Base-by-base conservation (phyloP, 2,329 filamentous ascomycete genomes). In the Trichophyton mentagrophytes region DNA sequence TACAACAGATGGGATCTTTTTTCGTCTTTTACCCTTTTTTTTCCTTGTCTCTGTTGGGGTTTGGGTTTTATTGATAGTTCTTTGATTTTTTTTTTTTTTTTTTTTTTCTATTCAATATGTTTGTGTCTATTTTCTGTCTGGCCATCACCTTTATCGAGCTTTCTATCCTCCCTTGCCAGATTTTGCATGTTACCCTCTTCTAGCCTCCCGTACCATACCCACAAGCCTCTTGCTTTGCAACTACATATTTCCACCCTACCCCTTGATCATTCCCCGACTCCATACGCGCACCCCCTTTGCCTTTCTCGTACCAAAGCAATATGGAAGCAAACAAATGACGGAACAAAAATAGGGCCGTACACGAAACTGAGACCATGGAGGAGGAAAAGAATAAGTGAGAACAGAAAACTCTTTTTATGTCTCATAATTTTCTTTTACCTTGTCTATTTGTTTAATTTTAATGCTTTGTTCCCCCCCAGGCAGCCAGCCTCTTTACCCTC, bases 401-500 rank as follows among this genome's bases (percentile, higher is more conserved):
- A 25, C 11, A 51, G 46, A 51, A 13, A 11, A 55, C 25, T 11
- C 33, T 55, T 25, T 36, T 36, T 38, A 55, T 55, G 51, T 57
- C 53, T 57, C 61, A 62, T 62, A 51, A 56, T 62, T n/a, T 17
- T 38, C 38, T 51, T 58, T 25, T 44, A 40, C 38, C 20, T 33
- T 51, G 58, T 61, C 33, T 56, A 55, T 59, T 57, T 44, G 51
- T 61, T 22, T 60, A 51, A 33, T 58, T 38, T 44, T 60, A 30
- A 46, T 60, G 17, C 33, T 36, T 58, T 62, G 60, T 30, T 62
- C 53, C 44, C 57, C 27, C 15, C 33, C 15, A 44, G 33, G 33
- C 33, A 38, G 33, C 33, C 33, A 11, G 33, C 33, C 33, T 36
- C 36, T 61, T 47, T 17, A 33, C 58, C 51, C 33, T 55, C 51